Evolutionary conservation across 257 asterid genomes (phyloP).

Genomic region (Perilla frutescens): DNA sequence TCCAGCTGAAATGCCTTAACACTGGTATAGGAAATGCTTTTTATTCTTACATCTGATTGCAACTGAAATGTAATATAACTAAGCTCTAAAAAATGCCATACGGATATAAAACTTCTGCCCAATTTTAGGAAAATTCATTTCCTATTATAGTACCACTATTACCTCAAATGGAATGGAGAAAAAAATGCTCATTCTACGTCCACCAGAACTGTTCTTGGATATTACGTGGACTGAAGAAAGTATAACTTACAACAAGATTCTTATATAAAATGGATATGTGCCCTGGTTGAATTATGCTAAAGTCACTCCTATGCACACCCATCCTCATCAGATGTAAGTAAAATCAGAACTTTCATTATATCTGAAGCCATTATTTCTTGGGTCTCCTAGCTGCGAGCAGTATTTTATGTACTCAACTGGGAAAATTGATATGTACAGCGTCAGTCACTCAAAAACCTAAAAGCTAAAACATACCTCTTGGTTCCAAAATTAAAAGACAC

Average conservation of each 20-base stretch:
- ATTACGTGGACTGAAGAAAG: background rate
- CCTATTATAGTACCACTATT: background rate
- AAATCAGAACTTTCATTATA: background rate
- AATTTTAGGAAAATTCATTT: background rate
- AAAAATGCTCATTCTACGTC: background rate
- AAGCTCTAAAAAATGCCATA: background rate
- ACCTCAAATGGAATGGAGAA: background rate
- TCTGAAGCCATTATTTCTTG: background rate
- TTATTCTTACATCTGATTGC: background rate
- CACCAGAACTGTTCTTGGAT: background rate
- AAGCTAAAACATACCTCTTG: background rate
- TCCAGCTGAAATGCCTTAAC: background rate
- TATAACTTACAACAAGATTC: background rate
- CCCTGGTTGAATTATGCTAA: slow-evolving; percentile 12
- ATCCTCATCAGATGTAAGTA: background rate
- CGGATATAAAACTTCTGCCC: background rate
- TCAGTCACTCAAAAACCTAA: background rate
- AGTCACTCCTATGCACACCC: background rate
- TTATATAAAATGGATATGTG: background rate
- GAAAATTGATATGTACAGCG: background rate
- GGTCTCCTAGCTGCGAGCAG: background rate
- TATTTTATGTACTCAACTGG: background rate
- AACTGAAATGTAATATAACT: background rate
- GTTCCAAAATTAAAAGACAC: slow-evolving; percentile 1
- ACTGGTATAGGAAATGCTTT: background rate